Evolutionary conservation across 306 rosid genomes (phyloP).

Genomic region (Sesbania bispinosa): DNA sequence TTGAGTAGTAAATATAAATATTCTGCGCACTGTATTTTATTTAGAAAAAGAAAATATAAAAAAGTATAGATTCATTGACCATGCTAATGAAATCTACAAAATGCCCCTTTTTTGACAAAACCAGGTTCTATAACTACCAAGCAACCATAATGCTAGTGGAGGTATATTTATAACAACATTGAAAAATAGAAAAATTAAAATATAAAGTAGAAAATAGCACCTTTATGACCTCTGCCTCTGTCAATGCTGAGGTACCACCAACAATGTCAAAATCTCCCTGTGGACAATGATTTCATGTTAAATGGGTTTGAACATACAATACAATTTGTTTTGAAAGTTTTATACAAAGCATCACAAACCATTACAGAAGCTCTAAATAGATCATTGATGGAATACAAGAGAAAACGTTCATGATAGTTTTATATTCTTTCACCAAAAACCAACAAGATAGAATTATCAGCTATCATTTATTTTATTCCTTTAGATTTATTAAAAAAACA

Average conservation of each 20-base stretch:
- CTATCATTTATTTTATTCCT: neutral
- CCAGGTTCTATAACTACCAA: neutral
- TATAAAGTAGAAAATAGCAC: conserved; percentile 34
- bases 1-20: neutral
- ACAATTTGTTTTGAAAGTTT: neutral
- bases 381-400: conserved; percentile 14
- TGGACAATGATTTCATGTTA: conserved; percentile 24
- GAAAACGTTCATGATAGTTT: neutral
- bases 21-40: conserved; percentile 11
- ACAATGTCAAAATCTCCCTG: conserved; percentile 97
- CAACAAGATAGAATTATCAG: neutral
- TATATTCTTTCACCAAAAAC: conserved; percentile 16
- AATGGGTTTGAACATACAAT: conserved; percentile 8
- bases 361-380: conserved; percentile 7
- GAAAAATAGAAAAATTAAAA: conserved; percentile 10
- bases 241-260: conserved; percentile 79
- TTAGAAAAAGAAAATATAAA: neutral
- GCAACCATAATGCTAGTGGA: neutral
- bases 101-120: conserved; percentile 7
- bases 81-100: conserved; percentile 9
- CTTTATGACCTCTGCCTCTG: conserved; percentile 95
- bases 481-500: neutral
- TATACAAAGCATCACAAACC: conserved; percentile 21
- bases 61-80: neutral
- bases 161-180: conserved; percentile 10